These are phyloP conservation scores for Boechera divaricarpa DNA, from an alignment of 345 rosid species.

Conservation along the genomic window DNA sequence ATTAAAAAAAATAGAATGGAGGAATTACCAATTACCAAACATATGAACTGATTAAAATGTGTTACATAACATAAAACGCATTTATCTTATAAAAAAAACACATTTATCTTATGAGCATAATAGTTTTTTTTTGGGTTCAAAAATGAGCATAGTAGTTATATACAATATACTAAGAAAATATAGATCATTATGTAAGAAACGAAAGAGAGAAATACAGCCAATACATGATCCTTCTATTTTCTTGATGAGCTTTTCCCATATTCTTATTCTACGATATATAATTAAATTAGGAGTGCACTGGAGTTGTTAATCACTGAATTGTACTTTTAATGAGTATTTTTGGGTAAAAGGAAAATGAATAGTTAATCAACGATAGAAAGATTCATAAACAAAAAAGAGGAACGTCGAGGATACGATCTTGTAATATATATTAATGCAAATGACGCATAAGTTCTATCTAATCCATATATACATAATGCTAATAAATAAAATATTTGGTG, in stretches of 20 bases:
- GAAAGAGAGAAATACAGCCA: constrained; percentile 2
- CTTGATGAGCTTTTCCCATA: constrained; percentile 11
- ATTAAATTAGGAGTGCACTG: neutral
- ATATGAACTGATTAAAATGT: neutral
- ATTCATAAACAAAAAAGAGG: constrained; percentile 38
- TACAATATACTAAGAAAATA: neutral
- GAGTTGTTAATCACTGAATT: neutral
- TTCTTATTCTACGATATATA: constrained; percentile 27
- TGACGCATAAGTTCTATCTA: constrained; percentile 39
- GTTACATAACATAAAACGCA: neutral
- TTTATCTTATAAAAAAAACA: too few species aligned
- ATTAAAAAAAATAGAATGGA: neutral
- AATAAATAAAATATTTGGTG: neutral
- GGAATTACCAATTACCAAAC: neutral
- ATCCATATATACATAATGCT: constrained; percentile 30
- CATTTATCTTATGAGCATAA: neutral
- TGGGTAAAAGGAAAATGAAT: constrained; percentile 1
- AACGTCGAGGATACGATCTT: constrained; percentile 47
- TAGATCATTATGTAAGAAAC: neutral
- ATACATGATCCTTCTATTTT: constrained; percentile 18
- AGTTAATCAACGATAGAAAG: constrained; percentile 19
- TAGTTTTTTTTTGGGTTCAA: neutral
- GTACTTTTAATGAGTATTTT: constrained; percentile 19
- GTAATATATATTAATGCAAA: constrained; percentile 21
- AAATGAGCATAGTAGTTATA: neutral